Evolutionary conservation across 2,329 filamentous ascomycete genomes (phyloP).

Genomic region (Didymella lethalis): DNA sequence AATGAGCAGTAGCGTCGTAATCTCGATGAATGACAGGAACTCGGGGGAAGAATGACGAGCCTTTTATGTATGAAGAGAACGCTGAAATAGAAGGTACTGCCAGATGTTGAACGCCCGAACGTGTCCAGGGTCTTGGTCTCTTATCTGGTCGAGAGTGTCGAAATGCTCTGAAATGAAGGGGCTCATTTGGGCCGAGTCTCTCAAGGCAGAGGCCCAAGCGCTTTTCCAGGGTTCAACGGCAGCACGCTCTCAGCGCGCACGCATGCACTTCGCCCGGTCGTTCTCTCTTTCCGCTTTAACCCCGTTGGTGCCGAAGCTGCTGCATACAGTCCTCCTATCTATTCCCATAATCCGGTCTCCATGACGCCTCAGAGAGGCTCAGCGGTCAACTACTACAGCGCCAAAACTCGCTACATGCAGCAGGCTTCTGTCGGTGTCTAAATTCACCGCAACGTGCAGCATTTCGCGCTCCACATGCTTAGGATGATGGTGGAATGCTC

Average conservation of each 20-base stretch:
- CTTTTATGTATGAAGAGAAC: background rate
- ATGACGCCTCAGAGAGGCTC: slow-evolving; percentile 5
- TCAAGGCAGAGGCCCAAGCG: background rate
- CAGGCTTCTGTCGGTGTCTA: background rate
- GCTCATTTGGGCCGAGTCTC: slow-evolving; percentile 7
- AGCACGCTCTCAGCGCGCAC: slow-evolving; percentile 17
- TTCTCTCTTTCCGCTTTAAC: slow-evolving; percentile 3
- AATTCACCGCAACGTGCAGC: slow-evolving; percentile 1
- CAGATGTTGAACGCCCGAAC: background rate
- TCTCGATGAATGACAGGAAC: slow-evolving; percentile 5
- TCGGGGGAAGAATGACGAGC: slow-evolving; percentile 9
- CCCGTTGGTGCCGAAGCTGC: slow-evolving; percentile 5
- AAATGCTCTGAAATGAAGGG: slow-evolving; percentile 20
- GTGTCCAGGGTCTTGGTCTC: slow-evolving; percentile 4
- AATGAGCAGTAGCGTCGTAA: slow-evolving; percentile 14
- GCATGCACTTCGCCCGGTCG: slow-evolving; percentile 19
- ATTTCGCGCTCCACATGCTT: background rate
- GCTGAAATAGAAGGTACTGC: background rate
- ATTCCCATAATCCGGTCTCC: slow-evolving; percentile 12
- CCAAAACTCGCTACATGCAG: background rate
- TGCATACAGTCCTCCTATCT: slow-evolving; percentile 3
- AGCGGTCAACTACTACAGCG: slow-evolving; percentile 7
- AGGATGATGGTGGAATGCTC: slow-evolving; percentile 5
- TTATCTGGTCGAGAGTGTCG: slow-evolving; percentile 14
- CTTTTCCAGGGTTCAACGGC: slow-evolving; percentile 13